phyloP scores from a whole-genome alignment of 2,329 filamentous ascomycete genomes.

The Botrytis medusae region DNA sequence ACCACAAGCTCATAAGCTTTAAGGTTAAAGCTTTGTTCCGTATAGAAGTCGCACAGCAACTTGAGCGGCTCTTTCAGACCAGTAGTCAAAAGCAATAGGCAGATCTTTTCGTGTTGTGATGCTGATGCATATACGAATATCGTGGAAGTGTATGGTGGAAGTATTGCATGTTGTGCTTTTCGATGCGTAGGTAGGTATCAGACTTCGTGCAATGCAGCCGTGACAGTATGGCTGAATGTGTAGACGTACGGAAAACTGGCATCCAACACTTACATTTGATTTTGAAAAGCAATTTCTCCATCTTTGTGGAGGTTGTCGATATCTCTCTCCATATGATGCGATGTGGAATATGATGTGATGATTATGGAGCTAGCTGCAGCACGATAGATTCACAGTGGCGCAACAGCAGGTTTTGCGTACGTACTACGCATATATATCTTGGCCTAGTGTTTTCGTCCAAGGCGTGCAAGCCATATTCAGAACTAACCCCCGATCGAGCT shows the following conservation, averaged over 20 bases:
- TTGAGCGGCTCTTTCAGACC: not conserved
- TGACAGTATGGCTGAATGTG: not conserved
- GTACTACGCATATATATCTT: not conserved
- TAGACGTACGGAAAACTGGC: not conserved
- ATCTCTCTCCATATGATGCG: not conserved
- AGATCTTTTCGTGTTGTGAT: not conserved
- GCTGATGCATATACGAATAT: not conserved
- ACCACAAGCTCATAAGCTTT: slow-evolving; percentile 1
- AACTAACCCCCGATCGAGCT: not conserved
- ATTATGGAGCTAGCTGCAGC: not conserved
- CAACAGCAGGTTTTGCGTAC: not conserved
- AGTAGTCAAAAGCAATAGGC: not conserved
- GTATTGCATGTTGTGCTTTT: not conserved
- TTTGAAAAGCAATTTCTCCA: not conserved
- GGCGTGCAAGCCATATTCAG: not conserved
- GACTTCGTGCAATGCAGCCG: not conserved
- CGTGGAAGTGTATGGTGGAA: not conserved
- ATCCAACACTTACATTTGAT: not conserved
- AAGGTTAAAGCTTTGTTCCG: not conserved
- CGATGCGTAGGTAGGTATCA: not conserved
- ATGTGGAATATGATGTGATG: not conserved
- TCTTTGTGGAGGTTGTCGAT: not conserved
- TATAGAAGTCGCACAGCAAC: not conserved
- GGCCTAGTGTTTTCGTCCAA: not conserved
- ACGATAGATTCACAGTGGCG: not conserved